Base-by-base conservation (phyloP, 2,329 filamentous ascomycete species). In the Colletotrichum lini region DNA sequence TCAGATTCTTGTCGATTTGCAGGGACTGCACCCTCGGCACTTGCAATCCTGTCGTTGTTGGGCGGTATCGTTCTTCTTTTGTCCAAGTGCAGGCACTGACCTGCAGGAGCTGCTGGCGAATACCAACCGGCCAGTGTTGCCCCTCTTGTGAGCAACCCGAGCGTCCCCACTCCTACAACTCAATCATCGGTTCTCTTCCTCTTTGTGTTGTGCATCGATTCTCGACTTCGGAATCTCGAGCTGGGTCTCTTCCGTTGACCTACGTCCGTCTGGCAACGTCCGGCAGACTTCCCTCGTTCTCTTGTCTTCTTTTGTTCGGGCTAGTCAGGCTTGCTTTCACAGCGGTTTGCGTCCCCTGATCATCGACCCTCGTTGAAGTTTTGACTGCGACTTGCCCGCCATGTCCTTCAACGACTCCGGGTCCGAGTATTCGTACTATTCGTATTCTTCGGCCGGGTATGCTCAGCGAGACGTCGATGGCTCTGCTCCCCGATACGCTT, bases 41-140 rank as follows among this genome's bases (percentile, higher is more conserved):
- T 44, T 59, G 26, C 18, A 58, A n/a, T 15, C 38, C 50, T 35
- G 38, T 45, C 26, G 18, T 56, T 12, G 23, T 57, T 52, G 49
- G 35, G 52, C 26, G 45, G 26, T 38, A 67, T 50, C 26, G 21
- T 21, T 30, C 45, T 58, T 12, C 38, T 38, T 26, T 8, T 21
- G 26, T 67, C 54, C 21, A 61, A 65, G 67, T 67, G 57, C 57
- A 52, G 57, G 50, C 57, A 56, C 57, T 67, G n/a, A 52, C 35
- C 68, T 67, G 67, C 63, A 62, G 57, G 52, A 49, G 45, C 35
- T 44, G 35, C 13, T 57, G 16, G 44, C 38, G 21, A 62, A 54
- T 10, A 54, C 47, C 67, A 56, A 59, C 38, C 21, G 44, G 23
- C 53, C 35, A 40, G 23, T 57, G 35, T 26, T 44, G 26, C 50